Base-by-base conservation (phyloP, 306 rosid genomes). In the Prunus armeniaca region DNA sequence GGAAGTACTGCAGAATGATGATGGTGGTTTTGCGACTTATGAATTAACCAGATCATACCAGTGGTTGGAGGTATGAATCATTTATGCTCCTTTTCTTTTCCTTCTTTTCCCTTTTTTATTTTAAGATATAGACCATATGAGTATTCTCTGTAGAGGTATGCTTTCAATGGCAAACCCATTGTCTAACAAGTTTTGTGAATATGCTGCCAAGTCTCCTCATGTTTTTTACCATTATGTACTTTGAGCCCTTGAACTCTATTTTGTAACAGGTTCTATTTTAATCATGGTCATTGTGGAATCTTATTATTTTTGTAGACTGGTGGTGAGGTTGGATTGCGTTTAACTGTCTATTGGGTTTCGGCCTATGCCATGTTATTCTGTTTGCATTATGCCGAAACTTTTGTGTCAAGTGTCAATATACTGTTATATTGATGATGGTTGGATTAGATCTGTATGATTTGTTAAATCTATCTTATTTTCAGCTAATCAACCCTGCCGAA, bases 401-500 rank as follows among this genome's bases (percentile, higher is more conserved):
- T 34, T 34, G 41, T 34, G 41, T 34, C 41, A 5, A 34, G 8
- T 34, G 41, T 34, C 8, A 6, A 34, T 34, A 34, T 34, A 34
- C 41, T 5, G 41, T 34, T 34, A 34, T 34, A 68, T 68, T 47
- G 38, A 47, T 67, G 38, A 67, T 45, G 12, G 56, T 67, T 30
- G 5, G 24, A 22, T 47, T 20, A 45, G 13, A 14, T 54, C 11
- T 30, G 3, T 54, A 5, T 72, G 11, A 25, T 57, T 57, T 60
- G 3, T 41, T 5, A 24, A 12, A 2, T 18, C 12, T 25, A 10
- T 71, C 34, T 30, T 19, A 56, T 52, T 65, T 52, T 69, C 73
- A 82, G 80, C 76, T 78, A 54, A 62, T 82, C 69, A 82, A 82
- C 58, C 82, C 86, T 28, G 86, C 86, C 1, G 86, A 82, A 74